A percentile compares a stretch with the other conserved stretches of the same genome.
phyloP scores from a whole-genome alignment of 1,284 basidiomycete genomes.

The Marasmius oreades region DNA sequence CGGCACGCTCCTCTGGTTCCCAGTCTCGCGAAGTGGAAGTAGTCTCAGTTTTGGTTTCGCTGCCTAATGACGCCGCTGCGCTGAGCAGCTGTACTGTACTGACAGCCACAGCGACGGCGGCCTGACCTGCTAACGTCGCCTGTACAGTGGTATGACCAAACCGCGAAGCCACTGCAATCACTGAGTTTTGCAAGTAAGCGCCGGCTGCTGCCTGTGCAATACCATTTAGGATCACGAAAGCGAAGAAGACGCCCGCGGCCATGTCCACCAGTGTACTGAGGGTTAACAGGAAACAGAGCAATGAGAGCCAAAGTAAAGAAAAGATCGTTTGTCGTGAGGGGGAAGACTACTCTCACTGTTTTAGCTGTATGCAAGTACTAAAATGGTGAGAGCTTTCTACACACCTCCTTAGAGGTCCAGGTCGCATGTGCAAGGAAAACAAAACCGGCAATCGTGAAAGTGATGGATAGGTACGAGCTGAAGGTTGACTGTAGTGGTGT shows the following conservation, averaged over 20 bases:
- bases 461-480: conserved; percentile 64
- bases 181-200: conserved; percentile 66
- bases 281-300: conserved; percentile 53
- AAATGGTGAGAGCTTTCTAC: neutral
- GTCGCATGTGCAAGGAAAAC: conserved; percentile 71
- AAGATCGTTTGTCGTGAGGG: conserved; percentile 48
- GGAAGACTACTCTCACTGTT: conserved; percentile 26
- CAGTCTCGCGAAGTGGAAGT: conserved; percentile 24
- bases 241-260: conserved; percentile 55
- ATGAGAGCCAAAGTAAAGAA: conserved; percentile 41
- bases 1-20: conserved; percentile 58
- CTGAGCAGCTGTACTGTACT: conserved; percentile 68
- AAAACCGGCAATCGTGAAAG: conserved; percentile 64
- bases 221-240: conserved; percentile 59
- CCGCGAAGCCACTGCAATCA: conserved; percentile 67
- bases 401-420: conserved; percentile 58
- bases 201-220: conserved; percentile 53
- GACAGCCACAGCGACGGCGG: conserved; percentile 71
- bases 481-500: conserved; percentile 59
- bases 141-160: conserved; percentile 70
- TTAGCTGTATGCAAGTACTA: neutral
- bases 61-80: conserved; percentile 50
- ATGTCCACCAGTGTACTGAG: conserved; percentile 56
- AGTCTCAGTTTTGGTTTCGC: conserved; percentile 30
- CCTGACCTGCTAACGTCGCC: conserved; percentile 72